Percentiles rank a stretch among this genome's conserved stretches.
Conservation (phyloP, 2,329 filamentous ascomycete species). For the Calonectria ilicicola region DNA sequence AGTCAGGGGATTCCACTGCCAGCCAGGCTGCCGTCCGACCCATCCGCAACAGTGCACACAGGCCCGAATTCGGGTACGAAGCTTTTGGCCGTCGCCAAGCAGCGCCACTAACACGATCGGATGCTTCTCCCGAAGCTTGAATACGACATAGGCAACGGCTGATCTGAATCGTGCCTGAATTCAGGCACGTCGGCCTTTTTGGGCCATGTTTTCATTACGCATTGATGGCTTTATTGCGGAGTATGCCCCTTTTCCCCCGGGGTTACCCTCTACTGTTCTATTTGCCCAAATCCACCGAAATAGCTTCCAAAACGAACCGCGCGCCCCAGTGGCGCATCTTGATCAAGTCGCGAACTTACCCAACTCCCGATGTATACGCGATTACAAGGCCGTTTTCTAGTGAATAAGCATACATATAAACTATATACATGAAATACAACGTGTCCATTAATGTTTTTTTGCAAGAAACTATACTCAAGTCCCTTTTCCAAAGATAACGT, state of each 20-base stretch:
- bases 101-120: slow-evolving; percentile 1
- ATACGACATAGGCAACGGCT: neutral
- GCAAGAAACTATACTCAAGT: neutral
- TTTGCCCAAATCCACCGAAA: neutral
- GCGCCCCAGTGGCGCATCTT: neutral
- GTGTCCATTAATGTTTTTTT: neutral
- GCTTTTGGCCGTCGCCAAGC: neutral
- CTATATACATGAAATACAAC: neutral
- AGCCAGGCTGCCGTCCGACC: neutral
- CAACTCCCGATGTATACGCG: neutral
- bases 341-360: neutral
- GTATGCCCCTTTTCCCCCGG: neutral
- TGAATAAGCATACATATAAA: neutral
- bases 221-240: slow-evolving; percentile 1
- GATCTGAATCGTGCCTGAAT: neutral
- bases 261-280: neutral
- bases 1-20: neutral
- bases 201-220: neutral
- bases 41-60: neutral
- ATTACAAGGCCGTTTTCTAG: neutral
- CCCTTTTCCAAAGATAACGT: neutral
- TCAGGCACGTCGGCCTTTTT: neutral
- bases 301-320: neutral
- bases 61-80: neutral
- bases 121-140: neutral